phyloP scores from a whole-genome alignment of 148 eudicot species.

The Hydrangea macrophylla region DNA sequence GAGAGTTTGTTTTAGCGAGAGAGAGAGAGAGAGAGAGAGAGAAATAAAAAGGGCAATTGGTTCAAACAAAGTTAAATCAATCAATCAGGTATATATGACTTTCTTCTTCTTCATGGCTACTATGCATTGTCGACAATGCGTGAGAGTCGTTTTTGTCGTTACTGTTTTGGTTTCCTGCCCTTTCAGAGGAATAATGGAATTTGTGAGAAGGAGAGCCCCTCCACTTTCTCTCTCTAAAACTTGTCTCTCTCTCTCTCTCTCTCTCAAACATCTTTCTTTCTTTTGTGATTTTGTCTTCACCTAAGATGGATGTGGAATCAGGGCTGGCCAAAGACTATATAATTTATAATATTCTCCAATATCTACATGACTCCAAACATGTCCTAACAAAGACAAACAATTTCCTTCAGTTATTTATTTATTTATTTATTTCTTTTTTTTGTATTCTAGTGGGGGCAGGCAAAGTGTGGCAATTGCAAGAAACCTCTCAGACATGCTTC shows the following conservation, averaged over 20 bases:
- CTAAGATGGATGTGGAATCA: slow-evolving; percentile 42
- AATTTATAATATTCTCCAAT: slow-evolving; percentile 53
- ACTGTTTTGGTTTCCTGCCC: slow-evolving; percentile 36
- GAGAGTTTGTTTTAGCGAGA: neutral
- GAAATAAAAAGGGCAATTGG: neutral
- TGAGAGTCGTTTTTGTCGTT: slow-evolving; percentile 62
- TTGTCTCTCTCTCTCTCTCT: neutral
- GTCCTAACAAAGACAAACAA: slow-evolving; percentile 71
- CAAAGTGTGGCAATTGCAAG: slow-evolving; percentile 41
- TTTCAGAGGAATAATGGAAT: slow-evolving; percentile 68
- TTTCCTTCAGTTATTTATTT: too few relatives aligned
- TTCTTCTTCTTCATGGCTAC: slow-evolving; percentile 12
- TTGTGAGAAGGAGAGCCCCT: slow-evolving; percentile 53
- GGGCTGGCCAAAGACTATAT: slow-evolving; percentile 27
- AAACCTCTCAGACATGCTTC: slow-evolving; percentile 26
- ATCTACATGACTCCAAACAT: slow-evolving; percentile 55
- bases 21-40: slow-evolving; percentile 18
- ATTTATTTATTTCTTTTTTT: too few relatives aligned
- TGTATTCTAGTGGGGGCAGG: slow-evolving; percentile 49
- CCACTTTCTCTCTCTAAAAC: slow-evolving; percentile 8
- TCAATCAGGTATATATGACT: slow-evolving; percentile 4
- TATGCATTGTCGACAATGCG: slow-evolving; percentile 47
- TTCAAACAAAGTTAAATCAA: slow-evolving; percentile 18
- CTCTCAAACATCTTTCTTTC: neutral
- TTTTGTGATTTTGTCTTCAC: slow-evolving; percentile 32